phyloP scores from a whole-genome alignment of 1,139 yeast species.

The Keqinozyma sinolaborantium region DNA sequence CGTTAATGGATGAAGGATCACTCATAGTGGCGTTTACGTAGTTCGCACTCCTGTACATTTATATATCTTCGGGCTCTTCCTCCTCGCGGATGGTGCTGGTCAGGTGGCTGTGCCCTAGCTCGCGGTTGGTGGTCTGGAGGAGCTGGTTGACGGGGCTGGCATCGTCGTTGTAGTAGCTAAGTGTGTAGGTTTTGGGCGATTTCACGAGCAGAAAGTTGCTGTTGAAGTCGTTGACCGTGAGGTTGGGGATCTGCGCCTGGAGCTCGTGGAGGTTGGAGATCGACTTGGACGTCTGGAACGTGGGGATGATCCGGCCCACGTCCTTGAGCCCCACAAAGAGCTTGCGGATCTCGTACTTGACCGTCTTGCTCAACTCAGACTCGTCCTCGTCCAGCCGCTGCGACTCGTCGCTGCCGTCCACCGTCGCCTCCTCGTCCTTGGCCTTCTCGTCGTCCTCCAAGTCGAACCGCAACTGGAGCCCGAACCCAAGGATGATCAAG shows the following conservation, averaged over 20 bases:
- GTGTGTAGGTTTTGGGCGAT: slow-evolving; percentile 42
- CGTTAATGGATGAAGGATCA: slow-evolving; percentile 49
- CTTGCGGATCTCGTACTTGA: slow-evolving; percentile 35
- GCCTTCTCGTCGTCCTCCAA: slow-evolving; percentile 31
- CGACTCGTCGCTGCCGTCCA: slow-evolving; percentile 1
- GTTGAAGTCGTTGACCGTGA: slow-evolving; percentile 14
- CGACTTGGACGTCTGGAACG: slow-evolving; percentile 32
- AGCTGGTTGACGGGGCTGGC: slow-evolving; percentile 40
- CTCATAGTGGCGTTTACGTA: slow-evolving; percentile 29
- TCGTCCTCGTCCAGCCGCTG: slow-evolving; percentile 14
- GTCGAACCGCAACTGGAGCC: slow-evolving; percentile 45
- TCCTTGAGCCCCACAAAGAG: slow-evolving; percentile 34
- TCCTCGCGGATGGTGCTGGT: slow-evolving; percentile 35
- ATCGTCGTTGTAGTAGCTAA: slow-evolving; percentile 33
- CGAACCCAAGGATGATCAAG: slow-evolving; percentile 44
- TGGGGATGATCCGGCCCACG: slow-evolving; percentile 35
- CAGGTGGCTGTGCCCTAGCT: slow-evolving; percentile 20
- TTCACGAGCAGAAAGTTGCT: slow-evolving; percentile 30
- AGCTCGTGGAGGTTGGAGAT: slow-evolving; percentile 26
- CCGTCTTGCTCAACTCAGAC: slow-evolving; percentile 32
- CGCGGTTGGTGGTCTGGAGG: slow-evolving; percentile 19
- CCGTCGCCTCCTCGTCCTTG: background rate
- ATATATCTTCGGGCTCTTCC: slow-evolving; percentile 29
- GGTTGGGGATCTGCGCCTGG: slow-evolving; percentile 15
- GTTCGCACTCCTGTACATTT: slow-evolving; percentile 1